Conservation (phyloP, 179 eudicot genomes). For the Amaranthus tricolor region DNA sequence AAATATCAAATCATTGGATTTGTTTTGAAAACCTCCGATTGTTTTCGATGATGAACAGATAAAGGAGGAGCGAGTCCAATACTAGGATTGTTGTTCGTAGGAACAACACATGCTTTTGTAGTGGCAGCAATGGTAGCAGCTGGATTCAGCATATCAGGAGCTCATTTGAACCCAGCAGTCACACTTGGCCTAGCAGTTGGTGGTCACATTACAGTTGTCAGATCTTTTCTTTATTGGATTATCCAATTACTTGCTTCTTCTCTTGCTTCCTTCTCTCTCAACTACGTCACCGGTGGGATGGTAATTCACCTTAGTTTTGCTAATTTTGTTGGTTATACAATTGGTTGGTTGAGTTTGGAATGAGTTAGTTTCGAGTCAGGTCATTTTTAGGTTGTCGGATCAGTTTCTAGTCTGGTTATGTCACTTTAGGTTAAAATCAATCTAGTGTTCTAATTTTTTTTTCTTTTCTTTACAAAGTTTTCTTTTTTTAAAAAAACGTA, state of each 20-base stretch:
- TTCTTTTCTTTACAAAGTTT: too few relatives aligned
- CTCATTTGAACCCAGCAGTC: conserved; percentile 89
- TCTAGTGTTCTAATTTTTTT: too few relatives aligned
- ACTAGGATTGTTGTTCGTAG: conserved; percentile 73
- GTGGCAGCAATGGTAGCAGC: conserved; percentile 86
- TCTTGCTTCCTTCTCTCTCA: conserved; percentile 72
- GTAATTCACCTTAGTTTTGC: conserved; percentile 21
- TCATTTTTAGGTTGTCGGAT: too few relatives aligned
- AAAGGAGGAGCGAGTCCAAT: conserved; percentile 47
- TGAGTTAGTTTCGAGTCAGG: too few relatives aligned
- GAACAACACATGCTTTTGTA: conserved; percentile 72
- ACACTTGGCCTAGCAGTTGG: conserved; percentile 73
- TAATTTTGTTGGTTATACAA: too few relatives aligned
- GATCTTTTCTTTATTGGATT: conserved; percentile 69
- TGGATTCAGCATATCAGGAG: conserved; percentile 78
- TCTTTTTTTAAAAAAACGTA: too few relatives aligned
- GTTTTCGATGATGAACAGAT: conserved; percentile 28
- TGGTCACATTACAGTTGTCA: conserved; percentile 71
- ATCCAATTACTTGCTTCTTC: conserved; percentile 78
- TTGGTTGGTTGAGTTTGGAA: too few relatives aligned
- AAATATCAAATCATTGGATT: too few relatives aligned
- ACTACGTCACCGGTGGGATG: conserved; percentile 77
- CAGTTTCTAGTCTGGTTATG: too few relatives aligned
- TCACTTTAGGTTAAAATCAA: too few relatives aligned
- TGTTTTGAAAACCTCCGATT: too few relatives aligned